Conservation (phyloP, 2,329 filamentous ascomycete genomes). For the Fusarium praegraminearum region DNA sequence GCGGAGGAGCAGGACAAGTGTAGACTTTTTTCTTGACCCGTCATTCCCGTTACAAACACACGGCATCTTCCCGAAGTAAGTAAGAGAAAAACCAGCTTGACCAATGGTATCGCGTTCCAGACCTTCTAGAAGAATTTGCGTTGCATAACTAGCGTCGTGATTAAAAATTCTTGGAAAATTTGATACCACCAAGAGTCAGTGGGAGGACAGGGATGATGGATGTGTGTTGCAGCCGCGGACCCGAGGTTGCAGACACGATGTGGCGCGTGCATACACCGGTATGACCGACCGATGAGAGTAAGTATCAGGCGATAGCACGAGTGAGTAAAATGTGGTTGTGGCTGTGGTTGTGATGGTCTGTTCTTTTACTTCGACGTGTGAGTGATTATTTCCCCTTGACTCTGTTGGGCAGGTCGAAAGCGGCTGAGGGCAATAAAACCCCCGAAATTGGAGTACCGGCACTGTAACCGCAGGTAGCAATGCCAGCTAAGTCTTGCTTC, state of each 20-base stretch:
- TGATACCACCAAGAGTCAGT: not conserved
- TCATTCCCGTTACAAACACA: not conserved
- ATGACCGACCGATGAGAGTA: constrained; percentile 15
- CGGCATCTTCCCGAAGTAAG: not conserved
- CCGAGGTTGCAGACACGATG: constrained; percentile 25
- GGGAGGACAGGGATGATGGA: not conserved
- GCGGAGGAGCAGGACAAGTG: not conserved
- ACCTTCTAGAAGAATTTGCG: constrained; percentile 22
- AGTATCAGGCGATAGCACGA: constrained; percentile 17
- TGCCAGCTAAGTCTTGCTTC: not conserved
- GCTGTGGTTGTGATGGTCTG: not conserved
- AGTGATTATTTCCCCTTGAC: constrained; percentile 2
- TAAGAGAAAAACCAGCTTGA: not conserved
- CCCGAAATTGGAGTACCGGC: not conserved
- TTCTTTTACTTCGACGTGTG: not conserved
- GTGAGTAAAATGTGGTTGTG: not conserved
- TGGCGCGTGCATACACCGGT: constrained; percentile 18
- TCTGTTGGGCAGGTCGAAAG: constrained; percentile 23
- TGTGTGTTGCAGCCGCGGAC: constrained; percentile 12
- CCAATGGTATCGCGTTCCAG: not conserved
- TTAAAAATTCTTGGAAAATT: constrained; percentile 18
- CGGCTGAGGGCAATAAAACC: not conserved
- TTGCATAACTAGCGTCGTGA: constrained; percentile 15
- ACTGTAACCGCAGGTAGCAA: not conserved
- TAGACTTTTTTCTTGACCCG: not conserved